phyloP scores from a whole-genome alignment of 2,329 filamentous ascomycete genomes.

The Penicillium vulpinum region DNA sequence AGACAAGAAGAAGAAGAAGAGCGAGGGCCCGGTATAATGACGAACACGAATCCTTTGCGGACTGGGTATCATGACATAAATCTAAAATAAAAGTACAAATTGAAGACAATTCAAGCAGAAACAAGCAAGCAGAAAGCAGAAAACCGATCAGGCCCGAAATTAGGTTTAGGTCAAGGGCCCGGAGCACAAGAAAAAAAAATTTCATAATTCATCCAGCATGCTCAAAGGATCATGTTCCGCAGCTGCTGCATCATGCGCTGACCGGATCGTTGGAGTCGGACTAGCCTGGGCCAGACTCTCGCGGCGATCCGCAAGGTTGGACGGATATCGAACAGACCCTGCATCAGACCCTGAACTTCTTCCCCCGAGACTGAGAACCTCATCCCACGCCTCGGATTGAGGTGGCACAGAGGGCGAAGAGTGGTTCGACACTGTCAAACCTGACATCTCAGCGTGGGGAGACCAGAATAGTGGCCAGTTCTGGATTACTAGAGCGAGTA shows the following conservation, averaged over 20 bases:
- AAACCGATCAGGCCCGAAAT: not conserved
- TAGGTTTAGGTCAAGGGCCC: not conserved
- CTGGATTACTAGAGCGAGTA: constrained; percentile 32
- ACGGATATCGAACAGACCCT: constrained; percentile 18
- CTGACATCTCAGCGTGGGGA: constrained; percentile 1
- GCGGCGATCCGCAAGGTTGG: constrained; percentile 23
- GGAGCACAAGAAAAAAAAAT: not conserved
- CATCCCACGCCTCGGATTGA: constrained; percentile 8
- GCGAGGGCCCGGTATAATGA: constrained; percentile 18
- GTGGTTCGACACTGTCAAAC: constrained; percentile 16
- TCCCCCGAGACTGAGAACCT: not conserved
- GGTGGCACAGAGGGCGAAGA: constrained; percentile 11
- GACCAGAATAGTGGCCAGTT: constrained; percentile 21
- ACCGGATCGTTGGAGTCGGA: constrained; percentile 3
- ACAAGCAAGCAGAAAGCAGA: not conserved
- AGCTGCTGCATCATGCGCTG: constrained; percentile 6
- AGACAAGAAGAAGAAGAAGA: constrained; percentile 88
- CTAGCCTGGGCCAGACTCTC: constrained; percentile 10
- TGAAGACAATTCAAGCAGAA: constrained; percentile 11
- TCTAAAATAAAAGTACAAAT: constrained; percentile 17
- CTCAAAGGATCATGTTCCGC: constrained; percentile 27
- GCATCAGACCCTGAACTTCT: not conserved
- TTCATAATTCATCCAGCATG: constrained; percentile 35
- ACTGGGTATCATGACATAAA: constrained; percentile 30
- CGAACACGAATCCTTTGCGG: constrained; percentile 16